These are phyloP conservation scores for Glycine latifolia DNA, from an alignment of 306 rosid genomes.

Conservation along the genomic window DNA sequence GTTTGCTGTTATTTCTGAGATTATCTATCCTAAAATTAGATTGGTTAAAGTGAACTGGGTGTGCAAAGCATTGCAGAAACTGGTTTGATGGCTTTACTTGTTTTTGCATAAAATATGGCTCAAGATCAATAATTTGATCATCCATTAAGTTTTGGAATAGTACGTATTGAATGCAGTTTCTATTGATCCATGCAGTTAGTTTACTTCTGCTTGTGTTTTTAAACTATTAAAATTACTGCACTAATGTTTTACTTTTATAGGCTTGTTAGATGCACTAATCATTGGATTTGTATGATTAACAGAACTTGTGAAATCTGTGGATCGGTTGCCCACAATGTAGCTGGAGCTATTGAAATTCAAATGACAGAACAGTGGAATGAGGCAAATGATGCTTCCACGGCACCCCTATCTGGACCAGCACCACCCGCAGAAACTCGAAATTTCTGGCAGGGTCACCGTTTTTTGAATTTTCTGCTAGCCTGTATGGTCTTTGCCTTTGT, in stretches of 20 bases:
- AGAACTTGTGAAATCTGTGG: conserved; percentile 95
- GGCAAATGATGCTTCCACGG: conserved; percentile 59
- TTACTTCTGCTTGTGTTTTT: conserved; percentile 22
- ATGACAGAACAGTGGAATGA: conserved; percentile 68
- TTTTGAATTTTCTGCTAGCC: conserved; percentile 83
- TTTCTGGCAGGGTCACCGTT: conserved; percentile 94
- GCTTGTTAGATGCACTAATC: conserved; percentile 23
- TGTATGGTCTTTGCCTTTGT: conserved; percentile 93
- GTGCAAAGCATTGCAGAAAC: neutral
- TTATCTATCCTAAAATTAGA: too few species aligned
- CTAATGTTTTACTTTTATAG: neutral
- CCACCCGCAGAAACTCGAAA: conserved; percentile 56
- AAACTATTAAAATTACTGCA: conserved; percentile 1
- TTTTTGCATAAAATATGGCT: conserved; percentile 1
- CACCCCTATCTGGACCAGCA: conserved; percentile 49
- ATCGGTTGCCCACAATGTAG: conserved; percentile 76
- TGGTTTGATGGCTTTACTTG: neutral
- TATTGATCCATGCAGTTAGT: conserved; percentile 1
- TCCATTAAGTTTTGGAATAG: neutral
- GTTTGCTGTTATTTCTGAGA: neutral
- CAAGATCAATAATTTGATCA: neutral
- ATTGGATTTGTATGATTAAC: conserved; percentile 41
- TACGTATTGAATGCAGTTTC: conserved; percentile 8
- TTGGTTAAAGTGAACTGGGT: neutral
- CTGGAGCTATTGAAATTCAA: conserved; percentile 69